Percentiles rank a stretch among this genome's conserved stretches.
phyloP scores from a whole-genome alignment of 2,329 filamentous ascomycete genomes.

The Esteya vermicola region DNA sequence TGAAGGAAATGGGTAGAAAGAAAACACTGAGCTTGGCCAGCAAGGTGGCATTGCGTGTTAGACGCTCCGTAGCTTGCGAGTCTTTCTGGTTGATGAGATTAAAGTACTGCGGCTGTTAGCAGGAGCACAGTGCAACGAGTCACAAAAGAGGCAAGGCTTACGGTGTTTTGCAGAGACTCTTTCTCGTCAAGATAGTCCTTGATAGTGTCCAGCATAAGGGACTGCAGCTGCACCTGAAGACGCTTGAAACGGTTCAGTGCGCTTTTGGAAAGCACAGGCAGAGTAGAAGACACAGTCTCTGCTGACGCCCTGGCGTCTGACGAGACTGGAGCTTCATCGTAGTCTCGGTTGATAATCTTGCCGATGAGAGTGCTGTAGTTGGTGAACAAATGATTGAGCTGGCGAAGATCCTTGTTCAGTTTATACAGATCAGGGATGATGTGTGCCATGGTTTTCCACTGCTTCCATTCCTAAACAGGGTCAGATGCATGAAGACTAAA shows the following conservation, averaged over 20 bases:
- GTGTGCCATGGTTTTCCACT: constrained; percentile 26
- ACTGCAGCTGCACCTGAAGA: constrained; percentile 41
- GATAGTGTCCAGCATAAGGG: constrained; percentile 48
- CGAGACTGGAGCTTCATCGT: constrained; percentile 9
- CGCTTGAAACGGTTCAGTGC: constrained; percentile 44
- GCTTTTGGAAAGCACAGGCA: constrained; percentile 23
- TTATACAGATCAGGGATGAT: constrained; percentile 44
- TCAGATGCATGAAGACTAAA: background rate
- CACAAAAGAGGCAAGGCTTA: constrained; percentile 15
- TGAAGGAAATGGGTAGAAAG: constrained; percentile 60
- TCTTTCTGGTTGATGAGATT: constrained; percentile 65
- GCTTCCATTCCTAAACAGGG: constrained; percentile 7
- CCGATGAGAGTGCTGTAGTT: constrained; percentile 45
- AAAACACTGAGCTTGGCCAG: constrained; percentile 63
- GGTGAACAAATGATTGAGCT: constrained; percentile 45
- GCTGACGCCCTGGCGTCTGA: constrained; percentile 1
- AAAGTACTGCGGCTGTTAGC: constrained; percentile 44
- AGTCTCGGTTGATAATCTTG: constrained; percentile 35
- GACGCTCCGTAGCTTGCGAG: constrained; percentile 54
- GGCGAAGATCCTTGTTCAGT: constrained; percentile 45
- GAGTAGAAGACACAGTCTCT: too few relatives aligned
- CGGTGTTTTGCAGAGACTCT: constrained; percentile 53
- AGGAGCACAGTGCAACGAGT: too few relatives aligned
- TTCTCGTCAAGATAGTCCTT: constrained; percentile 54
- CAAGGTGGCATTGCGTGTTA: constrained; percentile 58